Percentiles rank a stretch among this genome's conserved stretches.
These are phyloP conservation scores for Graphilbum fragrans DNA, from an alignment of 2,329 filamentous ascomycete species.

Conservation along the genomic window DNA sequence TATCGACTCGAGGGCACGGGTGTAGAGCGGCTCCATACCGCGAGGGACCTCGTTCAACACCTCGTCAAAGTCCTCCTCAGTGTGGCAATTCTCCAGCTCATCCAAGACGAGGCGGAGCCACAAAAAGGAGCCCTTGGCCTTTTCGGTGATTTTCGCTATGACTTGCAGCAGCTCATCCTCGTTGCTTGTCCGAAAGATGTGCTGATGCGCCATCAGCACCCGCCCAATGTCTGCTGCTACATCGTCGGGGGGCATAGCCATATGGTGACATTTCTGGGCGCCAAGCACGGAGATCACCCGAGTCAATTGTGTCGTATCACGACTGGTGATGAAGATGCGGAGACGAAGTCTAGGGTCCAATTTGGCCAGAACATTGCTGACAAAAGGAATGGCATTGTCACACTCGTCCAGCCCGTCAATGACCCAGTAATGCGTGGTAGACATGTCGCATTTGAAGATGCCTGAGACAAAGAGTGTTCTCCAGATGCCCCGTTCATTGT, in stretches of 20 bases:
- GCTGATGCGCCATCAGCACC: not conserved
- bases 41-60: constrained; percentile 19
- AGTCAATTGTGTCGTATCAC: constrained; percentile 4
- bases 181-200: constrained; percentile 1
- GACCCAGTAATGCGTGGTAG: constrained; percentile 16
- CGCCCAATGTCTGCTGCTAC: constrained; percentile 10
- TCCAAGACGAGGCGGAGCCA: constrained; percentile 22
- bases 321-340: constrained; percentile 14
- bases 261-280: not conserved
- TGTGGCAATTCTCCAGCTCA: constrained; percentile 16
- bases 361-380: constrained; percentile 13
- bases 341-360: constrained; percentile 7
- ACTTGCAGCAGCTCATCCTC: constrained; percentile 13
- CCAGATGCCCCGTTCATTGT: constrained; percentile 15
- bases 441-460: constrained; percentile 12
- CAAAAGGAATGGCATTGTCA: constrained; percentile 8
- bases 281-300: not conserved
- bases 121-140: constrained; percentile 23
- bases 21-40: constrained; percentile 23
- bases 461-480: constrained; percentile 14
- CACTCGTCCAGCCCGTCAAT: constrained; percentile 24
- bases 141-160: constrained; percentile 19
- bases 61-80: constrained; percentile 3
- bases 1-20: constrained; percentile 19
- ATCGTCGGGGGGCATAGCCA: constrained; percentile 10